Base-by-base conservation (phyloP, 2,329 filamentous ascomycete genomes). In the Diaporthe sp. region DNA sequence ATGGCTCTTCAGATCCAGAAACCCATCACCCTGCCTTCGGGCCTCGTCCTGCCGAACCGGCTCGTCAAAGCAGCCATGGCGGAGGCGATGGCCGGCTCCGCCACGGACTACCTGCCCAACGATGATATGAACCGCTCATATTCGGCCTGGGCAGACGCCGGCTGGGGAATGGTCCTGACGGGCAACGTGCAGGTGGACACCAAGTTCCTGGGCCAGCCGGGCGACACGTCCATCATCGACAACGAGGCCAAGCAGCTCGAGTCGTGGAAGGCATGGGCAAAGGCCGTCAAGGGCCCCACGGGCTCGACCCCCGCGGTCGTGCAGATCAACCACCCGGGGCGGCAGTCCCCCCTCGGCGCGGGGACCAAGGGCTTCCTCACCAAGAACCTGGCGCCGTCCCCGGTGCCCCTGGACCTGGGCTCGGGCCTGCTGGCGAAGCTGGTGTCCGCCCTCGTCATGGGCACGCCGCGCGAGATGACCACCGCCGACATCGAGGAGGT, bases 241-340 rank as follows among this genome's bases (percentile, higher is more conserved):
- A 78, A 79, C 6, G 74, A 76, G 4, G 77, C 83, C 15, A 77
- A 79, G 51, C 76, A 82, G 17, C 71, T 85, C 3, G 79, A 80
- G 4, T 77, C 81, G 1, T 89, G 85, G 82, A 84, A 80, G 69
- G 73, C 76, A 12, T 86, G 84, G 78, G 79, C 78, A 73, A 86
- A 90, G 39, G 84, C 83, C 0, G 91, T 84, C 22, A 92, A 90
- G 81, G 77, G 79, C 17, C 75, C 77, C 22, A 77, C 78, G 13
- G 76, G 79, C 44, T 89, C 88, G 27, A 87, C 84, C 61, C 83
- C 92, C 19, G 84, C 91, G n/a, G 82, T 93, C 17, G 88, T 84
- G 4, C 91, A 93, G 79, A 84, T 93, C 74, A 88, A 85, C 74
- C 92, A 93, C 79, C 90, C 92, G 0, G 92, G 92, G 17, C 85